phyloP scores from a whole-genome alignment of 768 basidiomycete genomes.

The Suillus weaverae region DNA sequence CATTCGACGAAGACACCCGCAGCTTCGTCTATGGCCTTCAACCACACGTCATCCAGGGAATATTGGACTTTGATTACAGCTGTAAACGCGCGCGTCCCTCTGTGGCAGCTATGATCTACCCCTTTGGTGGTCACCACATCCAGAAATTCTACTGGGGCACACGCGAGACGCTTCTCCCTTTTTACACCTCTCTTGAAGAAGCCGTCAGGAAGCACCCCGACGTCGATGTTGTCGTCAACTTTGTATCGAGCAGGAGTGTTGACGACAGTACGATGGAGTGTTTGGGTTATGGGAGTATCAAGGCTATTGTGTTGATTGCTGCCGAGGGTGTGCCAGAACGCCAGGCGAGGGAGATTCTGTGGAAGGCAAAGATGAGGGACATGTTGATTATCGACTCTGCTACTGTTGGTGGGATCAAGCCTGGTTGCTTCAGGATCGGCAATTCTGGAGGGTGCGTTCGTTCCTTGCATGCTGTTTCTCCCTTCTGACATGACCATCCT shows the following conservation, averaged over 20 bases:
- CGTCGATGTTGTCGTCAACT: conserved; percentile 98
- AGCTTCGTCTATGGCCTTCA: conserved; percentile 98
- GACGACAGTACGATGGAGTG: conserved; percentile 94
- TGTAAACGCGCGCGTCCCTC: conserved; percentile 90
- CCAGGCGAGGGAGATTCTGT: conserved; percentile 94
- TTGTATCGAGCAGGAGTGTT: conserved; percentile 90
- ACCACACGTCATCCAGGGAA: conserved; percentile 97
- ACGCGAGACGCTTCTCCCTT: conserved; percentile 96
- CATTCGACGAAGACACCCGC: conserved; percentile 92
- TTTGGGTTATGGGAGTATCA: conserved; percentile 49
- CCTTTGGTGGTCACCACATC: conserved; percentile 99
- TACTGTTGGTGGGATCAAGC: conserved; percentile 99
- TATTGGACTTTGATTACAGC: conserved; percentile 98
- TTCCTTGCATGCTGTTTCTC: neutral
- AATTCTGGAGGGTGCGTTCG: conserved; percentile 85
- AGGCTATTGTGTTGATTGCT: conserved; percentile 86
- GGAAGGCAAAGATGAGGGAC: conserved; percentile 79
- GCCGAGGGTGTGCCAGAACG: conserved; percentile 99
- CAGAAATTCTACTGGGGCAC: conserved; percentile 99
- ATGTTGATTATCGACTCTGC: conserved; percentile 96
- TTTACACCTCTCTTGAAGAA: conserved; percentile 90
- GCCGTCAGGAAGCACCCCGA: conserved; percentile 94
- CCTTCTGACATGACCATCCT: neutral
- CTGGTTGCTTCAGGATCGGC: conserved; percentile 98
- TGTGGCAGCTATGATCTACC: conserved; percentile 99